These are phyloP conservation scores for Malus hybrid DNA, from an alignment of 331 rosid species.

Conservation along the genomic window DNA sequence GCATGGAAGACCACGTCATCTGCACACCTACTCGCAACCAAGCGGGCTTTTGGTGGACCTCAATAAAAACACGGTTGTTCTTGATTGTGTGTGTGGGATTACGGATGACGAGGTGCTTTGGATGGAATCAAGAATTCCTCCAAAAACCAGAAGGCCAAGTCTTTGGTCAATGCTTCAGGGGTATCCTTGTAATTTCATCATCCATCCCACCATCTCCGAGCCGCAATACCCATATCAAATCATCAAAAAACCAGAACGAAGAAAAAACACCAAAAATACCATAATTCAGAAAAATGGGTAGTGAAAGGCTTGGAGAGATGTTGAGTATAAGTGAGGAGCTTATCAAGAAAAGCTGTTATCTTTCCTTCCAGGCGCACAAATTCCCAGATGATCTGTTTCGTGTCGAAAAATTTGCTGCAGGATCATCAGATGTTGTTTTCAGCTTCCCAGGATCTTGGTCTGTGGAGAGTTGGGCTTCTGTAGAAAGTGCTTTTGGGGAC, in stretches of 20 bases:
- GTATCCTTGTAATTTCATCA: not conserved
- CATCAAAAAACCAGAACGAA: not conserved
- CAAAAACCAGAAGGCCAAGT: not conserved
- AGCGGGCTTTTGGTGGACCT: no score
- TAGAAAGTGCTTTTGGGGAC: conserved; percentile 27
- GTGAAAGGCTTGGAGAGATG: conserved; percentile 22
- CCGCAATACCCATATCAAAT: not conserved
- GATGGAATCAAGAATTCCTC: no score
- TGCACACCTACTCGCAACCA: no score
- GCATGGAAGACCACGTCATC: no score
- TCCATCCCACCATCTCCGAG: not conserved
- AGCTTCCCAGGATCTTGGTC: conserved; percentile 49
- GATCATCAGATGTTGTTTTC: conserved; percentile 20
- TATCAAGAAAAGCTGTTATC: conserved; percentile 26
- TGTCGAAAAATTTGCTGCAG: not conserved
- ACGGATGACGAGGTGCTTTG: no score
- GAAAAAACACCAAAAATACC: not conserved
- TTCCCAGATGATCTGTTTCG: conserved; percentile 18
- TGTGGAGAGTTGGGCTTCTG: conserved; percentile 22
- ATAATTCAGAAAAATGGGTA: conserved; percentile 27
- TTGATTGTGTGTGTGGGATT: no score
- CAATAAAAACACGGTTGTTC: no score
- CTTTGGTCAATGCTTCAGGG: not conserved
- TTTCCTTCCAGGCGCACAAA: conserved; percentile 33
- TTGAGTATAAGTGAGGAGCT: conserved; percentile 26